phyloP scores from a whole-genome alignment of 1,139 yeast species.

The Kurtzmaniella natalensis region DNA sequence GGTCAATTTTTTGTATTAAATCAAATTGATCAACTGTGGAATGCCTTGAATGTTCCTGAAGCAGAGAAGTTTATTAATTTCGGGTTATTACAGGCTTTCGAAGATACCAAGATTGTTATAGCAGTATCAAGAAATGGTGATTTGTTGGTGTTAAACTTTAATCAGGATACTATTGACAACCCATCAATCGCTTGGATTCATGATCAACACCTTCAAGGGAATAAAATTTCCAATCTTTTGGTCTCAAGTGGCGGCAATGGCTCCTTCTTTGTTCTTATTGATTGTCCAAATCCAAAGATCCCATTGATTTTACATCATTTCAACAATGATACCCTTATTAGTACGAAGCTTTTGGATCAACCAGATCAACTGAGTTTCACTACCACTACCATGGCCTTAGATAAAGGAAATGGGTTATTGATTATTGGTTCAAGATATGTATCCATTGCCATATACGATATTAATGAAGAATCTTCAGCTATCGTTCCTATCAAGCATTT shows the following conservation, averaged over 20 bases:
- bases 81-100: slow-evolving; percentile 48
- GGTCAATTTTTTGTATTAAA: slow-evolving; percentile 47
- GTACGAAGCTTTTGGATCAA: slow-evolving; percentile 19
- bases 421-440: slow-evolving; percentile 73
- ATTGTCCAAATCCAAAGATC: slow-evolving; percentile 65
- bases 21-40: slow-evolving; percentile 12
- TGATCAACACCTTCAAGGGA: slow-evolving; percentile 16
- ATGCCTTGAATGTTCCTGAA: slow-evolving; percentile 30
- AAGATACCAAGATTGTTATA: slow-evolving; percentile 33
- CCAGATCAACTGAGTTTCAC: slow-evolving; percentile 50
- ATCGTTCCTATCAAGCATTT: slow-evolving; percentile 21
- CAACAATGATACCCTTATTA: slow-evolving; percentile 10
- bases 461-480: slow-evolving; percentile 17
- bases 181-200: slow-evolving; percentile 17
- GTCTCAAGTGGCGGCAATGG: slow-evolving; percentile 19
- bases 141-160: slow-evolving; percentile 42
- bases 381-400: slow-evolving; percentile 52
- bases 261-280: slow-evolving; percentile 40
- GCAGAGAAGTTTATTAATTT: slow-evolving; percentile 35
- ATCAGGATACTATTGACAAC: slow-evolving; percentile 11
- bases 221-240: slow-evolving; percentile 56
- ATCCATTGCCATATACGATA: slow-evolving; percentile 53
- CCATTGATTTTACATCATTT: slow-evolving; percentile 48
- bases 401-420: slow-evolving; percentile 34
- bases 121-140: slow-evolving; percentile 55